Evolutionary conservation across 805 yeast genomes (phyloP), one percentile per base, ranked within the genome.

Genomic region (Ogataea paraovalis): DNA sequence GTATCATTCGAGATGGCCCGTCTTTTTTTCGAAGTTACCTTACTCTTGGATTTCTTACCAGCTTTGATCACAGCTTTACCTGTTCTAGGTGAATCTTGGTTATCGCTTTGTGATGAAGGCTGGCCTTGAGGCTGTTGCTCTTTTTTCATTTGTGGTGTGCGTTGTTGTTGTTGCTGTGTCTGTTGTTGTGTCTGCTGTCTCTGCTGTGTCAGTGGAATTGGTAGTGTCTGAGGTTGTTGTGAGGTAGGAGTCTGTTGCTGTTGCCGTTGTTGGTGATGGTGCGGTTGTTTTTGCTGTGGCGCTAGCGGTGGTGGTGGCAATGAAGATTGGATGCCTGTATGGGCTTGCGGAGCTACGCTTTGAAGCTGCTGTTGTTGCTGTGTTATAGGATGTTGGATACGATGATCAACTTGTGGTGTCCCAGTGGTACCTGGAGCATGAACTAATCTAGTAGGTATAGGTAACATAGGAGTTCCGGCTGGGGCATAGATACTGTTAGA

Each of bases 401-500:
- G 53, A 39, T 44, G 46, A 20, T 45, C 49, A 28, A 18, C 25
- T 4, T n/a, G 36, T 4, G 30, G 36, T 36, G 44, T 46, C 21
- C 49, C 42, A 32, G 52, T 37, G 30, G 45, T 36, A 4, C 44
- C 50, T 12, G 47, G 16, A 19, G 50, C 32, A 10, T 49, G 49
- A 7, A 51, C 52, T 48, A 54, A 44, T 25, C 61, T 40, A 3
- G 59, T 28, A 14, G 61, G 61, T 20, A 55, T 46, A 14, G 61
- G 61, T 7, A 57, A 51, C 14, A 53, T 55, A 1, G 57, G 59
- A 12, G 54, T 22, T 18, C 38, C 52, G 28, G 45, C 41, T 30
- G 54, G 27, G 12, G 54, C 44, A 45, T 58, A 58, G 32, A 60
- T 52, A 50, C 53, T 58, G 18, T 55, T 55, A 25, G 56, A 55